Percentiles rank a stretch among this genome's conserved stretches.
Conservation (phyloP, 768 basidiomycete species). For the Auricularia cornea region DNA sequence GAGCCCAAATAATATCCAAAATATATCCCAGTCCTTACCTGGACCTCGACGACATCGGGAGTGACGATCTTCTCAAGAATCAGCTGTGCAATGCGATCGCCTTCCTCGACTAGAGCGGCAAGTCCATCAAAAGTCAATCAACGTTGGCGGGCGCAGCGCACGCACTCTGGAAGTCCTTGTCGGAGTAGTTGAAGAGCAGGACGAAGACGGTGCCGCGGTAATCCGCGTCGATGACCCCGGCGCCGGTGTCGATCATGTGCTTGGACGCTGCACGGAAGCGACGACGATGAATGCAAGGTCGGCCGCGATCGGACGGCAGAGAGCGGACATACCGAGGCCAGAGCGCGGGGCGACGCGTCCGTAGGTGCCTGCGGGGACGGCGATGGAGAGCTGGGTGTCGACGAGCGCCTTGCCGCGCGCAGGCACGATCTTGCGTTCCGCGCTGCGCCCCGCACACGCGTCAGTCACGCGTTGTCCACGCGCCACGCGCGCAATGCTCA, state of each 20-base stretch:
- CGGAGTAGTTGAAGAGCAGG: constrained; percentile 85
- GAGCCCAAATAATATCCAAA: too few relatives aligned
- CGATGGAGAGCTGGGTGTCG: constrained; percentile 87
- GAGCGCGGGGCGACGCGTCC: constrained; percentile 94
- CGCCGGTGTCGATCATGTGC: constrained; percentile 96
- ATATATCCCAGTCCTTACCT: constrained; percentile 47
- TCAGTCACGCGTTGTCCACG: constrained; percentile 3
- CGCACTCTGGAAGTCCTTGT: constrained; percentile 79
- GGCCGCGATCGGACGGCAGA: neutral
- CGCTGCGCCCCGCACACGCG: constrained; percentile 39
- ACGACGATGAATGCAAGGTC: constrained; percentile 1
- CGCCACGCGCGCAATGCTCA: constrained; percentile 23
- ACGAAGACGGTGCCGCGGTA: constrained; percentile 90
- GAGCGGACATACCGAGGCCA: constrained; percentile 72
- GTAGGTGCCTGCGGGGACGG: constrained; percentile 88
- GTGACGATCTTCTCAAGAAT: constrained; percentile 87
- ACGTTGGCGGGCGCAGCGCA: neutral
- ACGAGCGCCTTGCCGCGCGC: constrained; percentile 87
- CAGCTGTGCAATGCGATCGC: constrained; percentile 93
- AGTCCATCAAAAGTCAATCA: too few relatives aligned
- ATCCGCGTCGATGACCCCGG: constrained; percentile 95
- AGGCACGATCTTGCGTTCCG: constrained; percentile 75
- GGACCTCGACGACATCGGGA: constrained; percentile 78
- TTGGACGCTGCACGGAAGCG: constrained; percentile 89
- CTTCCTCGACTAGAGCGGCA: constrained; percentile 60